These are phyloP conservation scores for Claviceps maximensis DNA, from an alignment of 2,329 filamentous ascomycete genomes.

Conservation along the genomic window DNA sequence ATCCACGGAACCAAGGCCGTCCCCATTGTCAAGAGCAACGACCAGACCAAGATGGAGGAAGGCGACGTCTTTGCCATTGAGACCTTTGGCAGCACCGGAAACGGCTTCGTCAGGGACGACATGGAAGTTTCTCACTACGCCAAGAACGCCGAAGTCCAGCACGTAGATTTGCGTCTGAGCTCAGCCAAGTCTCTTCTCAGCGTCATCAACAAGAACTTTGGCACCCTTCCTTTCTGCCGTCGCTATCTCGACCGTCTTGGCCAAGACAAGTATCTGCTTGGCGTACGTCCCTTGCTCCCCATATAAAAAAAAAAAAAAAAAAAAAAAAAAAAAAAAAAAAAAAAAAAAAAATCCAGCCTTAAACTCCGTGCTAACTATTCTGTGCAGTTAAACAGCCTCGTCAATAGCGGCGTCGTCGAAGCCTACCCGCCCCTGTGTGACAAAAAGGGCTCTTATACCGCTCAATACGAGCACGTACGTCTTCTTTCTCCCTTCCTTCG, in stretches of 20 bases:
- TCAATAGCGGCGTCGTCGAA: constrained; percentile 72
- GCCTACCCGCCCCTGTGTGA: constrained; percentile 82
- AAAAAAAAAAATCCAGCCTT: neutral
- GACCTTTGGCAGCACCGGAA: constrained; percentile 88
- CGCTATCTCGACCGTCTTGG: constrained; percentile 87
- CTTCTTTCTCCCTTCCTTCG: neutral
- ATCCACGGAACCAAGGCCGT: constrained; percentile 92
- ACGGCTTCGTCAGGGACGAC: constrained; percentile 76
- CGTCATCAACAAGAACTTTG: constrained; percentile 93
- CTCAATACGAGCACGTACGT: constrained; percentile 88
- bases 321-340: neutral
- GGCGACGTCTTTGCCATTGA: constrained; percentile 92
- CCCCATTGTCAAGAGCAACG: constrained; percentile 78
- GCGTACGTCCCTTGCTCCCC: constrained; percentile 40
- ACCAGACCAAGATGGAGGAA: constrained; percentile 95
- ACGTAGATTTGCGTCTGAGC: constrained; percentile 61
- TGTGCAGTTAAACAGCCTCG: constrained; percentile 66
- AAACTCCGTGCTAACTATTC: neutral
- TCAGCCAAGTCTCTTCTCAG: constrained; percentile 77
- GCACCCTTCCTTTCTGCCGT: constrained; percentile 79
- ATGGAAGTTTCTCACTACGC: constrained; percentile 88
- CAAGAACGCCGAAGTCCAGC: constrained; percentile 56
- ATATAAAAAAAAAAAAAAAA: neutral
- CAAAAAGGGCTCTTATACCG: constrained; percentile 88
- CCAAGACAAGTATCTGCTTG: constrained; percentile 85